phyloP scores from a whole-genome alignment of 2,329 filamentous ascomycete genomes.

The Fusarium verticillioides region DNA sequence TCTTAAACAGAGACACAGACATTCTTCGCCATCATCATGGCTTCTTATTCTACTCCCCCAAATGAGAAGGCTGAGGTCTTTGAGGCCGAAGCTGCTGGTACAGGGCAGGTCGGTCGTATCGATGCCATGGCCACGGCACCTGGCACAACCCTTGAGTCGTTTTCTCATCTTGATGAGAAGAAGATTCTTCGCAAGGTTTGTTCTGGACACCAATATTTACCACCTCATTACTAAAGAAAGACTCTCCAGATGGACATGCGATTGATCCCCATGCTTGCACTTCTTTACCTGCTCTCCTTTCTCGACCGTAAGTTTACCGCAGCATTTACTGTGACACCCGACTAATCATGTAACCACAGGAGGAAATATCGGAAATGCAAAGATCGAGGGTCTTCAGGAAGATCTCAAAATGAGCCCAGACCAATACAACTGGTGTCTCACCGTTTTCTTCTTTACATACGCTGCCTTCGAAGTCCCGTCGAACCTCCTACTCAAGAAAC shows the following conservation, averaged over 20 bases:
- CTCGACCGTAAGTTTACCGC: slow-evolving; percentile 62
- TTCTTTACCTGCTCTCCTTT: slow-evolving; percentile 76
- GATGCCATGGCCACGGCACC: slow-evolving; percentile 27
- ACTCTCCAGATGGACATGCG: slow-evolving; percentile 59
- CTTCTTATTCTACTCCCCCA: slow-evolving; percentile 25
- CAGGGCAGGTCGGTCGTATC: slow-evolving; percentile 20
- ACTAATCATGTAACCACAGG: slow-evolving; percentile 43
- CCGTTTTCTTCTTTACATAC: slow-evolving; percentile 84
- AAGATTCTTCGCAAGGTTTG: slow-evolving; percentile 66
- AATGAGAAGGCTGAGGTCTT: slow-evolving; percentile 37
- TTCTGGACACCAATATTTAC: background rate
- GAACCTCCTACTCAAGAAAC: slow-evolving; percentile 79
- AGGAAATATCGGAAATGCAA: slow-evolving; percentile 74
- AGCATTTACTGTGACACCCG: rapidly evolving
- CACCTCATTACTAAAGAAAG: slow-evolving; percentile 16
- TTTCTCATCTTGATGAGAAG: slow-evolving; percentile 58
- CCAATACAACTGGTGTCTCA: slow-evolving; percentile 77
- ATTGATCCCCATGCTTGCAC: slow-evolving; percentile 70
- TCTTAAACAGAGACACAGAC: background rate
- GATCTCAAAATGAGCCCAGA: slow-evolving; percentile 67
- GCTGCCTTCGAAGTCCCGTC: slow-evolving; percentile 80
- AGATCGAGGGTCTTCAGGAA: slow-evolving; percentile 68
- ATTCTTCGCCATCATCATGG: slow-evolving; percentile 24
- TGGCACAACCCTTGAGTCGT: slow-evolving; percentile 38
- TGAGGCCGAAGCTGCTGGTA: slow-evolving; percentile 36